phyloP scores from a whole-genome alignment of 2,329 filamentous ascomycete genomes.

The Diplodia intermedia region DNA sequence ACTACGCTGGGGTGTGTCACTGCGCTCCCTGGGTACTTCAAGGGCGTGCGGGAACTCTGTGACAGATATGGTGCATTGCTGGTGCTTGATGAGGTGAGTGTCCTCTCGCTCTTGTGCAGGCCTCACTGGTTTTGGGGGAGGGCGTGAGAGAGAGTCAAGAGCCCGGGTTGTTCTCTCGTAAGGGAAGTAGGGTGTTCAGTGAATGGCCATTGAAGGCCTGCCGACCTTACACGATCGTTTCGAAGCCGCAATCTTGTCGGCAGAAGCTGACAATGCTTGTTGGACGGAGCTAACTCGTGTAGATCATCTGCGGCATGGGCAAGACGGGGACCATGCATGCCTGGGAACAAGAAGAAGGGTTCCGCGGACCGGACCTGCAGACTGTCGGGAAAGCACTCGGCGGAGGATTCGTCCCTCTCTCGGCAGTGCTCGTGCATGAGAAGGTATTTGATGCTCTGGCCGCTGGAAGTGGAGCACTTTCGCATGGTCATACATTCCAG shows the following conservation, averaged over 20 bases:
- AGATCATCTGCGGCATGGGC: constrained; percentile 48
- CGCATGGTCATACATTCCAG: constrained; percentile 31
- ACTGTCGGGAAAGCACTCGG: constrained; percentile 28
- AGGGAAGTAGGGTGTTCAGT: background rate
- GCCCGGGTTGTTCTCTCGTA: background rate
- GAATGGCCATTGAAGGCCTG: background rate
- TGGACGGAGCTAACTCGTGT: background rate
- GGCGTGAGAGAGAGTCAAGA: background rate
- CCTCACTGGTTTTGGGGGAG: background rate
- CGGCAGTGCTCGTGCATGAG: constrained; percentile 23
- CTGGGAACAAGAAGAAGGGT: constrained; percentile 37
- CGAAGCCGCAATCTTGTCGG: background rate
- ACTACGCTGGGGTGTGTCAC: constrained; percentile 61
- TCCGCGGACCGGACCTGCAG: constrained; percentile 28
- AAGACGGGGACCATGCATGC: constrained; percentile 42
- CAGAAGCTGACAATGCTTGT: background rate
- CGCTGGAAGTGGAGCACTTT: constrained; percentile 16
- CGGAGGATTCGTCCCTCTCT: constrained; percentile 29
- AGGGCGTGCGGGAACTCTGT: constrained; percentile 62
- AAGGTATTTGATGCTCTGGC: constrained; percentile 30
- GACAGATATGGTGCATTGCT: constrained; percentile 63
- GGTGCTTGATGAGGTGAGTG: constrained; percentile 53
- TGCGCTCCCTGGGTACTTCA: constrained; percentile 61
- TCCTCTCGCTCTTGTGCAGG: background rate
- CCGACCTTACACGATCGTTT: background rate